Evolutionary conservation across 768 basidiomycete genomes (phyloP).

Genomic region (Amanita brunnescens): DNA sequence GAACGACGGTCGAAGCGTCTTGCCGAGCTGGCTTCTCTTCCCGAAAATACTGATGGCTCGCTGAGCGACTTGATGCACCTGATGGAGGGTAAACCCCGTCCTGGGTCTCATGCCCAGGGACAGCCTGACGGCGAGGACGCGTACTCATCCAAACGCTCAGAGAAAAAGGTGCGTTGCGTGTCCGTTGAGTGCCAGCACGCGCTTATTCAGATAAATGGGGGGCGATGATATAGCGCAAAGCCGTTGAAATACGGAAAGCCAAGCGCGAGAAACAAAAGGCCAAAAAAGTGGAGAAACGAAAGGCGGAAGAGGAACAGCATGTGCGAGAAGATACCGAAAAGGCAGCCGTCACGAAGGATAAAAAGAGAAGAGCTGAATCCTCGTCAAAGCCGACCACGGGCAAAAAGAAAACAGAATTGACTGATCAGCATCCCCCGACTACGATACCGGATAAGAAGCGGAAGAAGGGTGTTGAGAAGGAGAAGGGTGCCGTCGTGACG

Average conservation of each 20-base stretch:
- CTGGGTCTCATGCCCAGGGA: slow-evolving; percentile 13
- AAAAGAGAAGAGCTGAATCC: background rate
- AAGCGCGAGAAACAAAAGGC: slow-evolving; percentile 5
- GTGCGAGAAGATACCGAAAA: slow-evolving; percentile 6
- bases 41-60: background rate
- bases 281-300: slow-evolving; percentile 5
- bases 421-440: too few species aligned
- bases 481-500: slow-evolving; percentile 3
- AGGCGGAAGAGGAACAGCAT: slow-evolving; percentile 1
- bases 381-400: too few species aligned
- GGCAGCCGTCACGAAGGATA: background rate
- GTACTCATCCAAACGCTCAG: slow-evolving; percentile 45
- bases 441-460: too few species aligned
- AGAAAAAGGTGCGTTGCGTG: slow-evolving; percentile 43
- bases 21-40: slow-evolving; percentile 24
- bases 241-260: background rate
- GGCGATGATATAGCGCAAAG: background rate
- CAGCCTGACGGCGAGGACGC: slow-evolving; percentile 13
- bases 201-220: too few species aligned
- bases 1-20: slow-evolving; percentile 50
- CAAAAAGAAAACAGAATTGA: too few species aligned
- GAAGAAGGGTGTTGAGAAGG: too few species aligned
- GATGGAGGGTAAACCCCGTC: slow-evolving; percentile 14
- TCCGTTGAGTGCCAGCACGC: too few species aligned
- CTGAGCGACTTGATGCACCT: background rate